Base-by-base conservation (phyloP, 495 filamentous ascomycete species). In the Xylaria curta region DNA sequence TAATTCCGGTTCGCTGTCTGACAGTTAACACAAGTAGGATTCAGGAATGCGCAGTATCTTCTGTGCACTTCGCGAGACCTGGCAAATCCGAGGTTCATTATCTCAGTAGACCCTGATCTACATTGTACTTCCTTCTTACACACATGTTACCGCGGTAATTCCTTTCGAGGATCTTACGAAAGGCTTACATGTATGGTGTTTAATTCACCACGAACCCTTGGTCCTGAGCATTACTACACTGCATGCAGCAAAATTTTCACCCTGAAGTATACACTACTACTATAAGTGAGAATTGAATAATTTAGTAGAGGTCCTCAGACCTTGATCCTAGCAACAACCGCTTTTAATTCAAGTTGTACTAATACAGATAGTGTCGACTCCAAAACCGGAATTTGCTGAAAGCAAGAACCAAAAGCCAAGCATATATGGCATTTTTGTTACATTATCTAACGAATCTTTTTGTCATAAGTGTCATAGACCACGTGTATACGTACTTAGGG, bases 131-230 rank as follows among this genome's bases (percentile, higher is more conserved):
- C 65, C 65, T 67, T 36, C 28, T 31, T 31, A 31, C 28, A 21
- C 49, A 67, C 49, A 67, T 56, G 65, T 28, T 19, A 44, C 49
- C 47, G 65, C 47, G 65, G 47, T 51, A 56, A 44, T 54, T 56
- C 33, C 49, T n/a, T 42, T 56, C 5, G 31, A 67, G 31, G 49
- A 42, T 66, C 46, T 46, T 19, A 31, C 46, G 38, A 38, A 28
- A 51, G 24, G 63, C 44, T 51, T 66, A 53, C 53, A 31, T 31
- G 28, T 31, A 31, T 31, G 53, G 53, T 31, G 33, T 66, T 53
- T 31, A 46, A n/a, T 49, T 49, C 28, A 17, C 33, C 26, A 66
- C 33, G 40, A 28, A 44, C 28, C 63, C 63, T 66, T 15, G 7
- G 38, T 31, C 63, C 40, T 33, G 36, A 49, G 28, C 63, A 66